phyloP scores from a whole-genome alignment of 768 basidiomycete genomes.

The Russula lepida region DNA sequence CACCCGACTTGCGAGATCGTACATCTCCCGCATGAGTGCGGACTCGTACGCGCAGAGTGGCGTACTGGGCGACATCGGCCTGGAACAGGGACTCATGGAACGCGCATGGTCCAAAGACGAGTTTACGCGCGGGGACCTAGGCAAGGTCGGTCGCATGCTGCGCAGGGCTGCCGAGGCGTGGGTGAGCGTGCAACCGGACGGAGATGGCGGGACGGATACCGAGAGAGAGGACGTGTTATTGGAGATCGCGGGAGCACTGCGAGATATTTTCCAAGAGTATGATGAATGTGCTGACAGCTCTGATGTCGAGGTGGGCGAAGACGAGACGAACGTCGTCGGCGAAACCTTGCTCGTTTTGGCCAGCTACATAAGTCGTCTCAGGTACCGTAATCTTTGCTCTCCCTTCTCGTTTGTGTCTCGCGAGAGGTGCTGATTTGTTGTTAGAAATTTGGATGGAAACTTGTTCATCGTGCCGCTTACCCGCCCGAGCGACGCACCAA shows the following conservation, averaged over 20 bases:
- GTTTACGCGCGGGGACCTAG: slow-evolving; percentile 56
- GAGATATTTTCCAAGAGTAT: slow-evolving; percentile 66
- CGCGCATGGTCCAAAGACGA: slow-evolving; percentile 68
- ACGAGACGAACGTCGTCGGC: slow-evolving; percentile 59
- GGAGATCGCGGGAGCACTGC: slow-evolving; percentile 60
- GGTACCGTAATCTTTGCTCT: slow-evolving; percentile 40
- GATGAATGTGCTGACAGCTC: slow-evolving; percentile 45
- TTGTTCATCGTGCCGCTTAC: slow-evolving; percentile 44
- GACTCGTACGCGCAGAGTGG: slow-evolving; percentile 51
- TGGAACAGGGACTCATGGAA: slow-evolving; percentile 60
- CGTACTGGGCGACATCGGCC: slow-evolving; percentile 47
- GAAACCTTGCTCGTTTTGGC: slow-evolving; percentile 51
- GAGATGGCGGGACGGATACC: slow-evolving; percentile 20
- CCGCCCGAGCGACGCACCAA: slow-evolving; percentile 47
- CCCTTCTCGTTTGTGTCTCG: neutral
- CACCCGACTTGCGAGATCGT: slow-evolving; percentile 57
- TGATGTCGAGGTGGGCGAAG: slow-evolving; percentile 51
- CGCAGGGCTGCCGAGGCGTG: slow-evolving; percentile 50
- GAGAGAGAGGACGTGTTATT: slow-evolving; percentile 41
- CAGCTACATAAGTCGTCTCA: slow-evolving; percentile 48
- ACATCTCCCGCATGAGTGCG: slow-evolving; percentile 47
- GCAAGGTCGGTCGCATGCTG: slow-evolving; percentile 46
- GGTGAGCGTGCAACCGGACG: slow-evolving; percentile 35
- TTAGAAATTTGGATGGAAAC: slow-evolving; percentile 39
- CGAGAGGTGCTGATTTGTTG: neutral